Percentiles rank a stretch among this genome's conserved stretches.
Conservation (phyloP, 768 basidiomycete species). For the Termitomyces sp. region DNA sequence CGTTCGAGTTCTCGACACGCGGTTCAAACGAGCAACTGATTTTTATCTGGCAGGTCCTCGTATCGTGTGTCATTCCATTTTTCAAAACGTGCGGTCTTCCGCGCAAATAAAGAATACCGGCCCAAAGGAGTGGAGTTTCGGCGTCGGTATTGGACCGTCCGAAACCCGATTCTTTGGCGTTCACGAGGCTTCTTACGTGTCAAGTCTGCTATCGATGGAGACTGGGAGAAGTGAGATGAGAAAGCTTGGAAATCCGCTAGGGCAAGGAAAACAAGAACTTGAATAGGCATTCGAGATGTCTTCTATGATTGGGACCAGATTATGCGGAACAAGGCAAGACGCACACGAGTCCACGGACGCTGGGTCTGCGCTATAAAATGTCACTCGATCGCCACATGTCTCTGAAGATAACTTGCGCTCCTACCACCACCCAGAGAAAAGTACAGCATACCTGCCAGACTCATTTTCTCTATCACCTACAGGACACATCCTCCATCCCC, state of each 20-base stretch:
- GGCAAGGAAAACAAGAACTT: constrained; percentile 16
- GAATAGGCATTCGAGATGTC: constrained; percentile 14
- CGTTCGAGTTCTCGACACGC: background rate
- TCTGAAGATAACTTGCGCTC: background rate
- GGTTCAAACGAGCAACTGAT: constrained; percentile 1
- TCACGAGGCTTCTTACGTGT: constrained; percentile 11
- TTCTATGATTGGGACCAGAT: constrained; percentile 15
- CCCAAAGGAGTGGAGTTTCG: constrained; percentile 1
- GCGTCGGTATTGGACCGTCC: background rate
- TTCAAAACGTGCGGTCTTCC: background rate
- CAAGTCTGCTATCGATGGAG: constrained; percentile 19
- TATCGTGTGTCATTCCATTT: background rate
- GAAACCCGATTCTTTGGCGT: background rate
- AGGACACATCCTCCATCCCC: background rate
- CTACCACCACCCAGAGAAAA: too few species aligned
- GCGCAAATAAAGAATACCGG: background rate
- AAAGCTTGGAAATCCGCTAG: constrained; percentile 14
- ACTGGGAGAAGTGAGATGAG: constrained; percentile 11
- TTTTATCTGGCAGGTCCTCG: background rate
- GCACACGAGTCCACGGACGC: constrained; percentile 4
- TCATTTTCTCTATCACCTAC: background rate
- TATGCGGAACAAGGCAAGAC: background rate
- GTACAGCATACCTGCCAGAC: background rate
- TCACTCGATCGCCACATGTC: background rate
- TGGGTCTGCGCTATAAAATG: constrained; percentile 3